Evolutionary conservation across 495 filamentous ascomycete genomes (phyloP).

Genomic region (Aspergillus carlsbadensis): DNA sequence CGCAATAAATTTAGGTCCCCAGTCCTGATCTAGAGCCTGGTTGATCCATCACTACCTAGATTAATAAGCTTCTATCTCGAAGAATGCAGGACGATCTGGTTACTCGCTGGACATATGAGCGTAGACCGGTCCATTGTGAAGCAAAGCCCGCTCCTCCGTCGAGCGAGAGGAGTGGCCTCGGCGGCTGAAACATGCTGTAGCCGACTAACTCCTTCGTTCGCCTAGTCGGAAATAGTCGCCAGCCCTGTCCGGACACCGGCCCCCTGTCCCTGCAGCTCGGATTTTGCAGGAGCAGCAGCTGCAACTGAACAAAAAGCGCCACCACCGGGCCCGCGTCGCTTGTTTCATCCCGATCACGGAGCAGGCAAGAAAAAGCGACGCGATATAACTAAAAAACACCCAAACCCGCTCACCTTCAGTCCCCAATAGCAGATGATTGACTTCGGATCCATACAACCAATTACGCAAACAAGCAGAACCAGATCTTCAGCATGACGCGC

Average conservation of each 20-base stretch:
- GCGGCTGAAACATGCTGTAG: no score
- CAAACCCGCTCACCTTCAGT: no score
- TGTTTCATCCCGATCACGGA: no score
- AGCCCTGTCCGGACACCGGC: neutral
- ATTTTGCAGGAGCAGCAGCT: neutral
- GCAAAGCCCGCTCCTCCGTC: neutral
- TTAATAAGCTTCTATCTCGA: no score
- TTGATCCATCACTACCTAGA: no score
- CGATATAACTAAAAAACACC: no score
- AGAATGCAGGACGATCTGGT: neutral
- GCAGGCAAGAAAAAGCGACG: no score
- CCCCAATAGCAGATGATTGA: no score
- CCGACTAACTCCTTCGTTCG: neutral
- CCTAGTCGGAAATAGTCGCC: neutral
- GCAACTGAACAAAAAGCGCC: neutral
- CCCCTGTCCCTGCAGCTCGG: neutral
- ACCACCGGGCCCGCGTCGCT: neutral
- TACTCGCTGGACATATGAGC: neutral
- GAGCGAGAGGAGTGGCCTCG: neutral
- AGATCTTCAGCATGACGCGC: neutral
- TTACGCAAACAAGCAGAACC: no score
- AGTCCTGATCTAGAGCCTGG: no score
- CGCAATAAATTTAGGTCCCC: no score
- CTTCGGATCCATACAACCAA: no score
- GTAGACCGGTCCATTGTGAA: neutral